phyloP scores from a whole-genome alignment of 1,139 yeast genomes.

The Kodamaea anthophila region DNA sequence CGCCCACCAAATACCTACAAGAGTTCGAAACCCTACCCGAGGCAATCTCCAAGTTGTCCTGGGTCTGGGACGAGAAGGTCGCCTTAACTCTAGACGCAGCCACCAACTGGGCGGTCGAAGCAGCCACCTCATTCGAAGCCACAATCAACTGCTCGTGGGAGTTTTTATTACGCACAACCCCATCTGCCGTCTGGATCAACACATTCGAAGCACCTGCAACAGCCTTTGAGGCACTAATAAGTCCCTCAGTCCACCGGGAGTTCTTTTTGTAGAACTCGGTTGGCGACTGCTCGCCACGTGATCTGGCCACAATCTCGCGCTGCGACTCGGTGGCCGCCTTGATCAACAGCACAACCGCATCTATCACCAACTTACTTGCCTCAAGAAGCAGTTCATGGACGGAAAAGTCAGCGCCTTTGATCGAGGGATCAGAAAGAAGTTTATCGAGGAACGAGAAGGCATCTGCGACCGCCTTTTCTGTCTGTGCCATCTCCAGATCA shows the following conservation, averaged over 20 bases:
- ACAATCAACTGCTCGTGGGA: slow-evolving; percentile 83
- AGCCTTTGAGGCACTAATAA: slow-evolving; percentile 84
- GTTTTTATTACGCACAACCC: slow-evolving; percentile 58
- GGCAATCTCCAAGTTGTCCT: slow-evolving; percentile 65
- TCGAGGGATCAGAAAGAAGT: slow-evolving; percentile 49
- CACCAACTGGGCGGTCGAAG: slow-evolving; percentile 88
- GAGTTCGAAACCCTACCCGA: slow-evolving; percentile 67
- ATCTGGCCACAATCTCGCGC: slow-evolving; percentile 70
- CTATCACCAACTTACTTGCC: slow-evolving; percentile 78
- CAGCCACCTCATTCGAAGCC: slow-evolving; percentile 88
- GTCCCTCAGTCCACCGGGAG: slow-evolving; percentile 92
- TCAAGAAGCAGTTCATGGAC: slow-evolving; percentile 73
- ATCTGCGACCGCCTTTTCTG: slow-evolving; percentile 61
- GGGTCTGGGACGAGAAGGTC: slow-evolving; percentile 68
- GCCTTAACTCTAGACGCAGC: slow-evolving; percentile 91
- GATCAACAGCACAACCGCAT: slow-evolving; percentile 69
- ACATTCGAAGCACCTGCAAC: slow-evolving; percentile 82
- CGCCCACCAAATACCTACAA: slow-evolving; percentile 63
- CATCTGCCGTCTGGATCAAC: slow-evolving; percentile 80
- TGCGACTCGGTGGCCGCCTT: slow-evolving; percentile 79
- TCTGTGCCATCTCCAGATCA: slow-evolving; percentile 63
- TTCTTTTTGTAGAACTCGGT: slow-evolving; percentile 83
- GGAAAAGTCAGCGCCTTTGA: slow-evolving; percentile 53
- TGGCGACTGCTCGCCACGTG: slow-evolving; percentile 59
- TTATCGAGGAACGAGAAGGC: slow-evolving; percentile 59